These are phyloP conservation scores for Yamadazyma aaseri DNA, from an alignment of 1,139 yeast genomes.

Conservation along the genomic window DNA sequence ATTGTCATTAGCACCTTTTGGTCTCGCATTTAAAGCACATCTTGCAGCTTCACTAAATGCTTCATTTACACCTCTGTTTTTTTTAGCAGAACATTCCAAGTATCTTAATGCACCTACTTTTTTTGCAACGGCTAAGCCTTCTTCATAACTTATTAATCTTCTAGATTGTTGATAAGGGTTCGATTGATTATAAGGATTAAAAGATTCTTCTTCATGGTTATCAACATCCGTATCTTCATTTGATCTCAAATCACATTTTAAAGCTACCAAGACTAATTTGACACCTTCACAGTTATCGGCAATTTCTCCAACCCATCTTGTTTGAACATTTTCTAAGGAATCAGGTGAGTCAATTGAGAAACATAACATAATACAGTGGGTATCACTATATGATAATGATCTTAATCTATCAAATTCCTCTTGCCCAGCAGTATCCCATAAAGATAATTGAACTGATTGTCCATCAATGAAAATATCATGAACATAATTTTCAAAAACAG, in stretches of 20 bases:
- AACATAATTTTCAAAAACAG: conserved; percentile 95
- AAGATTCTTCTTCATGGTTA: conserved; percentile 33
- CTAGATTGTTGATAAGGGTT: conserved; percentile 42
- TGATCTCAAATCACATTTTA: conserved; percentile 88
- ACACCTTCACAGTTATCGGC: conserved; percentile 97
- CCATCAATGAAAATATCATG: conserved; percentile 97
- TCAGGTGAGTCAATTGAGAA: conserved; percentile 93
- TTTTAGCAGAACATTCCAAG: conserved; percentile 91
- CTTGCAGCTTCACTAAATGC: conserved; percentile 97
- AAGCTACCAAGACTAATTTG: conserved; percentile 86
- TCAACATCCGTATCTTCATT: conserved; percentile 34
- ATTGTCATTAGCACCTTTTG: conserved; percentile 63
- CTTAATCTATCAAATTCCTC: conserved; percentile 95
- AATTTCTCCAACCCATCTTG: conserved; percentile 94
- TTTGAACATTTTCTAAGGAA: conserved; percentile 91
- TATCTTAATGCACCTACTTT: conserved; percentile 82
- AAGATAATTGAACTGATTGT: conserved; percentile 84
- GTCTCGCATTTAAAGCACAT: conserved; percentile 88
- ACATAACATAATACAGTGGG: conserved; percentile 96
- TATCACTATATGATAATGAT: conserved; percentile 87
- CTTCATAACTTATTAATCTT: conserved; percentile 51
- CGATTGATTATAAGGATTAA: conserved; percentile 26
- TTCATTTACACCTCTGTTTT: conserved; percentile 92
- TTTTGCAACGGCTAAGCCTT: conserved; percentile 64
- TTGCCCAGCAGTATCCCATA: conserved; percentile 99